Base-by-base conservation (phyloP, 768 basidiomycete genomes). In the Suillus paluster region DNA sequence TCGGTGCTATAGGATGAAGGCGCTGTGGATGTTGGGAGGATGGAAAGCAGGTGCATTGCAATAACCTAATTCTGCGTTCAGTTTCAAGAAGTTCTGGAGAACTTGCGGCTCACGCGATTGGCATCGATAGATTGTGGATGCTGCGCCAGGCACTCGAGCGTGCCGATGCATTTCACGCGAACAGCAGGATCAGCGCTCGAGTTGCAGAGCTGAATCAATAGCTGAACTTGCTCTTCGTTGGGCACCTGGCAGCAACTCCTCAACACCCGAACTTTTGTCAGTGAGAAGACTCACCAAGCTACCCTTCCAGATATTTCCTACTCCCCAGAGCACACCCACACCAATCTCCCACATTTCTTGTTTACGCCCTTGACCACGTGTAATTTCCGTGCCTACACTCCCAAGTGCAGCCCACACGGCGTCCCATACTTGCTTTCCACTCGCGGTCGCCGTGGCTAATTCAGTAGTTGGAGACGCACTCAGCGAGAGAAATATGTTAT, bases 301-400 rank as follows among this genome's bases (percentile, higher is more conserved):
- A 23, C 88, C 87, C 64, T 86, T 86, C 82, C 90, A 92, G 17
- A 94, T 79, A 59, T 84, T 85, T 5, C 88, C 91, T n/a, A 95
- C 75, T 23, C 94, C 94, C 94, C 94, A 95, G 6, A 95, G 80
- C 39, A 91, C 93, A 7, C 95, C 95, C 1, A 91, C 80, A 11
- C 86, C 89, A 53, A 89, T 81, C 59, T 90, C 84, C 88, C 95
- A 94, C 73, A 94, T 83, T 59, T 92, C 89, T 64, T 80, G 79
- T 64, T 89, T 81, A 60, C 83, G 78, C 70, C 92, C 92, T 68
- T 91, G 87, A 6, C 89, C 89, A 3, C 82, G 72, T 4, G 81
- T 82, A 34, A 77, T 79, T 53, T 89, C 83, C 57, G 83, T 84
- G 25, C 90, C 90, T 3, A 89, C 81, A 19, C 79, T 77, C 11